Percentiles rank a stretch among this genome's conserved stretches.
These are phyloP conservation scores for Kwoniella dejecticola DNA, from an alignment of 768 basidiomycete species.

Conservation along the genomic window DNA sequence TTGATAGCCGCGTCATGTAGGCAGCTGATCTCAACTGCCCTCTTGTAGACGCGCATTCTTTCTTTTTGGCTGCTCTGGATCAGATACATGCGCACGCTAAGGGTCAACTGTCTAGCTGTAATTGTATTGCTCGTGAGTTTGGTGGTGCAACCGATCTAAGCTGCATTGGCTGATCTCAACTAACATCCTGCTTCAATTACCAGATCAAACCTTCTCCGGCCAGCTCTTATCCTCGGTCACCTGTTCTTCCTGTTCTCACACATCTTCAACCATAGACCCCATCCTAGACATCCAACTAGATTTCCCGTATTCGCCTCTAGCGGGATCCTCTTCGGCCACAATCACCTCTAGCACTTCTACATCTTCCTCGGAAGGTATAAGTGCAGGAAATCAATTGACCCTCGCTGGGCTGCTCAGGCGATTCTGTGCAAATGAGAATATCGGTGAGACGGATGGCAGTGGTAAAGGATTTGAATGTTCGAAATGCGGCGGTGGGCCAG, in stretches of 20 bases:
- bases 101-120: slow-evolving; percentile 78
- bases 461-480: slow-evolving; percentile 77
- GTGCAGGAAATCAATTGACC: slow-evolving; percentile 58
- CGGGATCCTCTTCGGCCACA: background rate
- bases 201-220: slow-evolving; percentile 80
- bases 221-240: slow-evolving; percentile 83
- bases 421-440: slow-evolving; percentile 73
- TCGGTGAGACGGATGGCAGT: slow-evolving; percentile 59
- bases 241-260: slow-evolving; percentile 79
- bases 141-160: background rate
- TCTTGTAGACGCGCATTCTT: slow-evolving; percentile 52
- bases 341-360: slow-evolving; percentile 12
- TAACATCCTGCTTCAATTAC: background rate
- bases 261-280: slow-evolving; percentile 78
- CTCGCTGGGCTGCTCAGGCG: slow-evolving; percentile 74
- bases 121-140: slow-evolving; percentile 72
- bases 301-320: slow-evolving; percentile 59
- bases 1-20: background rate
- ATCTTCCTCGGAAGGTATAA: slow-evolving; percentile 57
- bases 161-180: background rate
- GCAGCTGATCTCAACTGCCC: background rate
- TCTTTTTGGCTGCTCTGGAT: slow-evolving; percentile 65
- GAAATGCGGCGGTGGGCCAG: slow-evolving; percentile 64
- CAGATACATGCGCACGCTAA: slow-evolving; percentile 80
- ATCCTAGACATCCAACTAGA: slow-evolving; percentile 90